phyloP scores from a whole-genome alignment of 148 eudicot species.

The Rhododendron ferrugineum region DNA sequence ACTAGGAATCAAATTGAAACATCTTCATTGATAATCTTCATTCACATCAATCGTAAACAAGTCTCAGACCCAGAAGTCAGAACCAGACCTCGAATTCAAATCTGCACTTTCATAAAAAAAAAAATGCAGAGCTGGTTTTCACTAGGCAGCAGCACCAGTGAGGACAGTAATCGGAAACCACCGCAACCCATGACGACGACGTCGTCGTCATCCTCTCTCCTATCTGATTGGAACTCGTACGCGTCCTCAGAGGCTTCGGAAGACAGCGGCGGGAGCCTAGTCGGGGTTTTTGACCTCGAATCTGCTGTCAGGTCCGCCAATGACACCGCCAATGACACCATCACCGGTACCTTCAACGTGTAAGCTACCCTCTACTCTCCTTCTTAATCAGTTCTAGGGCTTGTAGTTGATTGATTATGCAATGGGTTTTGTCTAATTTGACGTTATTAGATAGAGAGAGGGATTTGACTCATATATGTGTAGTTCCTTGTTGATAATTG shows the following conservation, averaged over 20 bases:
- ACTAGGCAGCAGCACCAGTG: not conserved
- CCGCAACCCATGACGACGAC: not conserved
- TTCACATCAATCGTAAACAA: not conserved
- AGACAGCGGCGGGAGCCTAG: not conserved
- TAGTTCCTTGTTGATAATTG: not conserved
- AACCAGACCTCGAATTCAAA: not conserved
- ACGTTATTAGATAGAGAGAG: not conserved
- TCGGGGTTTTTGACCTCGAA: conserved; percentile 75
- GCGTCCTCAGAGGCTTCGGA: not conserved
- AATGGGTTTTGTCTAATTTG: not conserved
- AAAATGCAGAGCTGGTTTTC: conserved; percentile 1
- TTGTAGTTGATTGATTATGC: not conserved
- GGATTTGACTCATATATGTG: not conserved
- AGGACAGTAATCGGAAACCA: not conserved
- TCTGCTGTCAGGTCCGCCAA: conserved; percentile 94
- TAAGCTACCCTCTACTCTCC: conserved; percentile 21
- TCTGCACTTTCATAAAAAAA: not conserved
- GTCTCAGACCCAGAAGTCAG: not conserved
- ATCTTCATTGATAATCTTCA: not conserved
- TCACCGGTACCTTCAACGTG: conserved; percentile 84
- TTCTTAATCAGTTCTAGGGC: not conserved
- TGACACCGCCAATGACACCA: too few species aligned
- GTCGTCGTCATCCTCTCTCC: conserved; percentile 18
- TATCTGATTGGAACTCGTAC: not conserved
- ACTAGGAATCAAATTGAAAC: not conserved